Percentiles rank a stretch among this genome's conserved stretches.
Evolutionary conservation across 352 stramenopile genomes (phyloP).

Genomic region (Phytophthora constricta): DNA sequence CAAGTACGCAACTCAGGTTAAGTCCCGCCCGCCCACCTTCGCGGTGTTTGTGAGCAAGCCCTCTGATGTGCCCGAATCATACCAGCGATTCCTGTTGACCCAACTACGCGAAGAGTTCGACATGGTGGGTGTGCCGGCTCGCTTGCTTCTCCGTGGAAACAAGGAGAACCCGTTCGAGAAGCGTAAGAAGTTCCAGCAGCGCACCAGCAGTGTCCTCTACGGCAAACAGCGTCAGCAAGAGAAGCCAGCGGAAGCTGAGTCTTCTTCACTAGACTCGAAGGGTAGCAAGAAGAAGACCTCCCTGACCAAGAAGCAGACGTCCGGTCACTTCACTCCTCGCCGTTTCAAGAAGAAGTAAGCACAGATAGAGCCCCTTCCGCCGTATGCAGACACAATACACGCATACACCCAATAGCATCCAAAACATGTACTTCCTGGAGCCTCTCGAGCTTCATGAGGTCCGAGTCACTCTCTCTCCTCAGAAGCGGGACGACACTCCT

Average conservation of each 20-base stretch:
- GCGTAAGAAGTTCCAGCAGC: slow-evolving; percentile 84
- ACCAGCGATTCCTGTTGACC: slow-evolving; percentile 78
- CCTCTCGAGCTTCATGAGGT: background rate
- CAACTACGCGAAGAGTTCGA: slow-evolving; percentile 87
- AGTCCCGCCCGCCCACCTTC: slow-evolving; percentile 82
- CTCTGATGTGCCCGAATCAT: slow-evolving; percentile 74
- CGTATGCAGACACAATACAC: slow-evolving; percentile 9
- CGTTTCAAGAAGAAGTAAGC: slow-evolving; percentile 39
- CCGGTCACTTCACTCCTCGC: slow-evolving; percentile 45
- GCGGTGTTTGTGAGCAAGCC: slow-evolving; percentile 86
- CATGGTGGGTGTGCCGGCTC: slow-evolving; percentile 82
- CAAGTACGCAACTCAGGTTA: slow-evolving; percentile 90
- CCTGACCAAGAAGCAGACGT: slow-evolving; percentile 51
- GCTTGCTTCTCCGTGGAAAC: slow-evolving; percentile 77
- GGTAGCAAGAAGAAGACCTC: slow-evolving; percentile 24
- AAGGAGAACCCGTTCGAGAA: slow-evolving; percentile 87
- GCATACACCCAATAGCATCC: slow-evolving; percentile 17
- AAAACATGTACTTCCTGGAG: slow-evolving; percentile 23
- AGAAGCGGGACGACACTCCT: no score
- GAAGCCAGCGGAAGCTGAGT: background rate
- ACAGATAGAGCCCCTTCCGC: slow-evolving; percentile 15
- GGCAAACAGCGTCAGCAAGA: slow-evolving; percentile 57
- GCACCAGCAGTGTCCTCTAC: slow-evolving; percentile 65
- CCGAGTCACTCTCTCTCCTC: background rate
- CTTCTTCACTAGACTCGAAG: slow-evolving; percentile 10